phyloP scores from a whole-genome alignment of 2,329 filamentous ascomycete genomes.

The Aureobasidium sp. region DNA sequence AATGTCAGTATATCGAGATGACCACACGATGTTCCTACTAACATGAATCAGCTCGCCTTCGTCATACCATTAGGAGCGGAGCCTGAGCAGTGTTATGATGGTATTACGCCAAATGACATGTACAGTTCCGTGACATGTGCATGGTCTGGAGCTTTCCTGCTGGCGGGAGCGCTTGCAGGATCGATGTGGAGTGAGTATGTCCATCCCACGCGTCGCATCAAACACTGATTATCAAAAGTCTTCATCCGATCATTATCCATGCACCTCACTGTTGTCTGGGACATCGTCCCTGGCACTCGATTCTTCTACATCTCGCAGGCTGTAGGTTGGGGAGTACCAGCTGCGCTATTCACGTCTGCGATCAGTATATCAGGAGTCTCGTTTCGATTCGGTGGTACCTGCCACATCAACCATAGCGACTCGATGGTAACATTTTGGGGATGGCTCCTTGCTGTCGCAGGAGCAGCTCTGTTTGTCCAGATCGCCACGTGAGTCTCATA shows the following conservation, averaged over 20 bases:
- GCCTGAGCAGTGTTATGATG: constrained; percentile 77
- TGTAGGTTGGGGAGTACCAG: constrained; percentile 77
- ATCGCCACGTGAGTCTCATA: constrained; percentile 62
- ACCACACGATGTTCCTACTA: constrained; percentile 37
- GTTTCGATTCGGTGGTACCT: constrained; percentile 84
- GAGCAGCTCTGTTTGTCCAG: constrained; percentile 69
- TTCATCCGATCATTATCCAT: constrained; percentile 85
- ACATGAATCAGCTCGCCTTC: constrained; percentile 66
- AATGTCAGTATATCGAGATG: constrained; percentile 62
- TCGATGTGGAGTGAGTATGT: constrained; percentile 65
- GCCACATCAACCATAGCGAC: constrained; percentile 87
- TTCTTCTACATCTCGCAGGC: constrained; percentile 84
- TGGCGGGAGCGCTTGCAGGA: constrained; percentile 77
- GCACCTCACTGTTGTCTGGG: constrained; percentile 97
- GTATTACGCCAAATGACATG: constrained; percentile 93
- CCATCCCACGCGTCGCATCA: background rate
- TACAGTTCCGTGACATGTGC: constrained; percentile 73
- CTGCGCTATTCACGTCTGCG: constrained; percentile 66
- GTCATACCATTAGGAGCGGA: constrained; percentile 75
- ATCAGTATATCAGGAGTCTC: constrained; percentile 85
- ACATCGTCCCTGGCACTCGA: constrained; percentile 74
- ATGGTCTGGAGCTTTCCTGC: constrained; percentile 76
- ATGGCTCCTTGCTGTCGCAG: constrained; percentile 72
- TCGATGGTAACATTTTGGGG: constrained; percentile 86
- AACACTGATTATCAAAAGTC: constrained; percentile 35